phyloP scores from a whole-genome alignment of 2,329 filamentous ascomycete species.

The Thielaviopsis musarum region DNA sequence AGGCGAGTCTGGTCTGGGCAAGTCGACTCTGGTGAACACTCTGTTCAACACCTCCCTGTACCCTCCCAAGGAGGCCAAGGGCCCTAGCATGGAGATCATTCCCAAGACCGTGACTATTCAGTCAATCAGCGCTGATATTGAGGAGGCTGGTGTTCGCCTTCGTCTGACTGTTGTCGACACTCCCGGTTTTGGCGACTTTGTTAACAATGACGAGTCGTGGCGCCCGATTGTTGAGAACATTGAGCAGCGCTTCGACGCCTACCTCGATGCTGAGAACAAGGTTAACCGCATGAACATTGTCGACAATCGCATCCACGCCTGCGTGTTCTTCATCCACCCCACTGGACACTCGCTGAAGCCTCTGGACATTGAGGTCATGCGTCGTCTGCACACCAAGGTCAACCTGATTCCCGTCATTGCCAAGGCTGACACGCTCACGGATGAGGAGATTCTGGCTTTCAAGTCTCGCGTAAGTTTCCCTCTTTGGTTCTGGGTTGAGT shows the following conservation, averaged over 20 bases:
- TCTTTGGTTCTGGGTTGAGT: slow-evolving; percentile 10
- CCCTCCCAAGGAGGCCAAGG: slow-evolving; percentile 96
- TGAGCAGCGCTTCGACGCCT: slow-evolving; percentile 95
- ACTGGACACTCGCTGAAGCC: slow-evolving; percentile 98
- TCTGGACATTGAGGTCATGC: slow-evolving; percentile 98
- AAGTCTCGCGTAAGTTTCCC: slow-evolving; percentile 70
- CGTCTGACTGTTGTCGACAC: slow-evolving; percentile 95
- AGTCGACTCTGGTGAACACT: slow-evolving; percentile 97
- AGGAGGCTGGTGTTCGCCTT: slow-evolving; percentile 94
- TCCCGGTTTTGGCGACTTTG: slow-evolving; percentile 95
- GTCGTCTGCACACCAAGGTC: slow-evolving; percentile 98
- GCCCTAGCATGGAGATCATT: slow-evolving; percentile 91
- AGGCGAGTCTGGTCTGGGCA: slow-evolving; percentile 98
- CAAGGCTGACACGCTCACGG: slow-evolving; percentile 94
- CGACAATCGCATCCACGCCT: slow-evolving; percentile 96
- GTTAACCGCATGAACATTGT: slow-evolving; percentile 99
- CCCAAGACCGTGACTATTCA: slow-evolving; percentile 95
- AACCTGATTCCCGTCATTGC: slow-evolving; percentile 98
- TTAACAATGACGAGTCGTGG: slow-evolving; percentile 99
- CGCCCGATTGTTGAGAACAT: slow-evolving; percentile 98
- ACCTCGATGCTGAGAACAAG: slow-evolving; percentile 99
- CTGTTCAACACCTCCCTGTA: slow-evolving; percentile 99
- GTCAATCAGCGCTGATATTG: slow-evolving; percentile 89
- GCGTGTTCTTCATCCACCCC: slow-evolving; percentile 98
- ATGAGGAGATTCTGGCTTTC: slow-evolving; percentile 87